A percentile compares a stretch with the other conserved stretches of the same genome.
These are phyloP conservation scores for Emiliania huxleyi DNA, from an alignment of 78 protist genomes.

Conservation along the genomic window DNA sequence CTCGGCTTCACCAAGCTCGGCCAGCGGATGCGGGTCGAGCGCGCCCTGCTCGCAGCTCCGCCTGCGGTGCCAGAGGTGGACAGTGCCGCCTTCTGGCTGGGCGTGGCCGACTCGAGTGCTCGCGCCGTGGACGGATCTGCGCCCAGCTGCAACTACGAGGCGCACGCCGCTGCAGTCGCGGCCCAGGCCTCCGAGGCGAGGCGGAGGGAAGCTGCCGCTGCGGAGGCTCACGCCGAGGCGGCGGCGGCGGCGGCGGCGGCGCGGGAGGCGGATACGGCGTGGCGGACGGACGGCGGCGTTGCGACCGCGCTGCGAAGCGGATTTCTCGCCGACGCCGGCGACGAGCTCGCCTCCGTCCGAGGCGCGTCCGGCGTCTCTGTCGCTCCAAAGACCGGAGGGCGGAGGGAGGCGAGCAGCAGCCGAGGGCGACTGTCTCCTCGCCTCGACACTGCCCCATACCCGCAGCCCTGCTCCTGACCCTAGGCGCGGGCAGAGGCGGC, in stretches of 20 bases:
- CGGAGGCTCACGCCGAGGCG: not conserved
- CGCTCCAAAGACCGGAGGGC: not conserved
- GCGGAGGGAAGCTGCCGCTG: not conserved
- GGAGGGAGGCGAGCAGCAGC: not conserved
- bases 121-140: too few species aligned
- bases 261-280: not conserved
- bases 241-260: not conserved
- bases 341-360: not conserved
- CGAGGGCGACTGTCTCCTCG: too few species aligned
- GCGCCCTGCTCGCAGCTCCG: too few species aligned
- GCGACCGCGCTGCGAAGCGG: not conserved
- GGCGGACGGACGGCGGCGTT: not conserved
- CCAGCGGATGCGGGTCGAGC: too few species aligned
- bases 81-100: too few species aligned
- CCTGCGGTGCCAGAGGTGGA: too few species aligned
- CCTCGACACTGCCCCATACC: too few species aligned
- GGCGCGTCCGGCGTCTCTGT: not conserved
- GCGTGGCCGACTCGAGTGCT: too few species aligned
- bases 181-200: not conserved
- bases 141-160: too few species aligned
- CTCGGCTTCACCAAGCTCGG: too few species aligned
- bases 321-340: not conserved
- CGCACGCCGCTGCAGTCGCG: not conserved
- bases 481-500: not conserved
- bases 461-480: too few species aligned